These are phyloP conservation scores for Scenedesmus sp. DNA, from an alignment of 163 green algal genomes.

Conservation along the genomic window DNA sequence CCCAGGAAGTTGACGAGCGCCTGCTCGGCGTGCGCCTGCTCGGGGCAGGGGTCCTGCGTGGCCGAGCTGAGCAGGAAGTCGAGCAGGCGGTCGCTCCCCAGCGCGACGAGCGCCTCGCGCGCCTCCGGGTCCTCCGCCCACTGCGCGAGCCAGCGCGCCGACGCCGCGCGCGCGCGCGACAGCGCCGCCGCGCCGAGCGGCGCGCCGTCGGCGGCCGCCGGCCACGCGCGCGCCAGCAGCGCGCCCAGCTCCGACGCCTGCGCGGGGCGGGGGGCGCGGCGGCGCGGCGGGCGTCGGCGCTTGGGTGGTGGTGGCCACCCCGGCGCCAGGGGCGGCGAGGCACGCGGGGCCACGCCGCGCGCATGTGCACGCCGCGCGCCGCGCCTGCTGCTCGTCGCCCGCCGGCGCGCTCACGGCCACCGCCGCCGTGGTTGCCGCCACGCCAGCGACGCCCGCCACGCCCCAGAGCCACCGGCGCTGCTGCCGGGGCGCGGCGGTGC, in stretches of 20 bases:
- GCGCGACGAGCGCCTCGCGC: slow-evolving; percentile 39
- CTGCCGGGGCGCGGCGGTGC: background rate
- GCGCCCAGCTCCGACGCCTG: no score
- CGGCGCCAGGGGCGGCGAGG: no score
- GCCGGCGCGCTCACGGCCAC: no score
- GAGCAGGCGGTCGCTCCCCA: slow-evolving; percentile 49
- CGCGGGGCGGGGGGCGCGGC: no score
- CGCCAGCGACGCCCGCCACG: background rate
- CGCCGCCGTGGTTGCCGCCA: background rate
- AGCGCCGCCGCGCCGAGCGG: slow-evolving; percentile 17
- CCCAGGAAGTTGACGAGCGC: slow-evolving; percentile 45
- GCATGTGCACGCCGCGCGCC: no score
- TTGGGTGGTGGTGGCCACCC: no score
- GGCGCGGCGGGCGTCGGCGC: no score
- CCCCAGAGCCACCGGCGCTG: background rate
- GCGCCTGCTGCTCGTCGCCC: no score
- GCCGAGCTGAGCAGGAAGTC: slow-evolving; percentile 62
- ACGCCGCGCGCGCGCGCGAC: background rate
- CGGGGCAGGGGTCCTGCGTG: slow-evolving; percentile 21
- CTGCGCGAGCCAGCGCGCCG: slow-evolving; percentile 36
- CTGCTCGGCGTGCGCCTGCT: slow-evolving; percentile 50
- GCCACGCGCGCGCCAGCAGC: no score
- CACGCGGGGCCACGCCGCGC: no score
- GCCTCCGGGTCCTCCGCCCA: slow-evolving; percentile 36
- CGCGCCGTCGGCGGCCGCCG: background rate